Evolutionary conservation across 192 early-diverging fungal species (phyloP).

Genomic region (Polychytrium aggregatum): DNA sequence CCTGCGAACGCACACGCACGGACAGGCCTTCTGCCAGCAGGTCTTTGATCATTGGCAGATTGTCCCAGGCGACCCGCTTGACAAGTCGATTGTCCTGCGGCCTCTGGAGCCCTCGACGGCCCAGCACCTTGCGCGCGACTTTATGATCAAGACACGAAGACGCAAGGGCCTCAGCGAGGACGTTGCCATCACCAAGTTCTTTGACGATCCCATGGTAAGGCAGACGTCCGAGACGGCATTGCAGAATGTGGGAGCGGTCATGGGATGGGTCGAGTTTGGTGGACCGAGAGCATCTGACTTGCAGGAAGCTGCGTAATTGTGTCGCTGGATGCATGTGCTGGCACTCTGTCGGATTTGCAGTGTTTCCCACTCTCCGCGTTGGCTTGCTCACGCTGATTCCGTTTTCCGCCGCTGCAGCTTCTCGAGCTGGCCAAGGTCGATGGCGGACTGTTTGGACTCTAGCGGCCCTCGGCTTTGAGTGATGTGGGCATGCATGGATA

Average conservation of each 20-base stretch:
- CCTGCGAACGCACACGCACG: conserved; percentile 88
- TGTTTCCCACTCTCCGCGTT: too few species aligned
- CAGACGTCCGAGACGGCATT: too few species aligned
- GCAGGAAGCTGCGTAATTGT: too few species aligned
- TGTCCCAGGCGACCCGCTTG: conserved; percentile 94
- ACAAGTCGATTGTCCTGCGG: conserved; percentile 70
- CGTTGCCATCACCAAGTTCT: conserved; percentile 46
- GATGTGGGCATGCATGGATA: too few species aligned
- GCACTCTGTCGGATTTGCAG: too few species aligned
- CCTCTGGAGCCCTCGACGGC: conserved; percentile 84
- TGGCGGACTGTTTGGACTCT: conserved; percentile 20
- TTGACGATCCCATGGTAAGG: conserved; percentile 39
- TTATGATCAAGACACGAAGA: conserved; percentile 97
- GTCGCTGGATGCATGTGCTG: too few species aligned
- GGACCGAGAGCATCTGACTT: too few species aligned
- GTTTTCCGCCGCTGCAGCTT: too few species aligned
- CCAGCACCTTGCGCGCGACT: conserved; percentile 86
- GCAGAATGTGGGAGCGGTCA: too few species aligned
- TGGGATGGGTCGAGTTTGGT: too few species aligned
- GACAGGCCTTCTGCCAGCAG: conserved; percentile 95
- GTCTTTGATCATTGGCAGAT: conserved; percentile 98
- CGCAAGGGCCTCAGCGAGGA: conserved; percentile 66
- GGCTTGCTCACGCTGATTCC: too few species aligned
- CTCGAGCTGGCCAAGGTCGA: conserved; percentile 27
- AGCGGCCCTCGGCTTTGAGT: too few species aligned